Evolutionary conservation across 345 rosid genomes (phyloP).

Genomic region (Eucalyptus erythrocorys): DNA sequence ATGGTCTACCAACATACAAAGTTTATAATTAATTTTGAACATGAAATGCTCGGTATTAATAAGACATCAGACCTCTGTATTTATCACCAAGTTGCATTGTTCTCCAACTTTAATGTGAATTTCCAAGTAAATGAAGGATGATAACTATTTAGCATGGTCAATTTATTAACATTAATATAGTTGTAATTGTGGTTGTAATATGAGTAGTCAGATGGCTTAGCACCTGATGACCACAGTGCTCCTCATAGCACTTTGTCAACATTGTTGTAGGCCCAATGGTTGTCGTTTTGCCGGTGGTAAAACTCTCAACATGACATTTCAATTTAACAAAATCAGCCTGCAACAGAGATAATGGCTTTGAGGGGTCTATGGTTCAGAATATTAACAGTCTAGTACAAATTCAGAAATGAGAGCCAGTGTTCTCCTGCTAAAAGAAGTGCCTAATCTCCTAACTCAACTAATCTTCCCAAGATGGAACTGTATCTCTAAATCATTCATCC

Average conservation of each 20-base stretch:
- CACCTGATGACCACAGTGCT: not conserved
- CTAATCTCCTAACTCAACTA: not conserved
- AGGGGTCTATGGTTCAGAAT: not conserved
- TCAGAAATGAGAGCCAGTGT: not conserved
- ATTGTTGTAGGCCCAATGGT: too few relatives aligned
- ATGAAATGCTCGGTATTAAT: not conserved
- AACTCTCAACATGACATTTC: not conserved
- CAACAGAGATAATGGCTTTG: not conserved
- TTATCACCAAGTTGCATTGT: not conserved
- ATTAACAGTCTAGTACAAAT: not conserved
- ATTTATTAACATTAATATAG: not conserved
- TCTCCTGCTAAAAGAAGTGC: not conserved
- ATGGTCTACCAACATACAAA: not conserved
- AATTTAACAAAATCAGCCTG: not conserved
- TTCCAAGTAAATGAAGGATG: not conserved
- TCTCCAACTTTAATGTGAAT: not conserved
- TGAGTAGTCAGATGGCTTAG: not conserved
- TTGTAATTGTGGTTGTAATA: not conserved
- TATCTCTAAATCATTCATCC: not conserved
- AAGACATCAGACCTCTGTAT: not conserved
- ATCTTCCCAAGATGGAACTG: not conserved
- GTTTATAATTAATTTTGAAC: not conserved
- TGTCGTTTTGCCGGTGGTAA: too few relatives aligned
- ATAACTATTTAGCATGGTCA: not conserved
- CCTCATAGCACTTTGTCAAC: not conserved